A percentile compares a stretch with the other conserved stretches of the same genome.
Evolutionary conservation across 164 flowering plant species (phyloP).

Genomic region (Aristolochia californica): DNA sequence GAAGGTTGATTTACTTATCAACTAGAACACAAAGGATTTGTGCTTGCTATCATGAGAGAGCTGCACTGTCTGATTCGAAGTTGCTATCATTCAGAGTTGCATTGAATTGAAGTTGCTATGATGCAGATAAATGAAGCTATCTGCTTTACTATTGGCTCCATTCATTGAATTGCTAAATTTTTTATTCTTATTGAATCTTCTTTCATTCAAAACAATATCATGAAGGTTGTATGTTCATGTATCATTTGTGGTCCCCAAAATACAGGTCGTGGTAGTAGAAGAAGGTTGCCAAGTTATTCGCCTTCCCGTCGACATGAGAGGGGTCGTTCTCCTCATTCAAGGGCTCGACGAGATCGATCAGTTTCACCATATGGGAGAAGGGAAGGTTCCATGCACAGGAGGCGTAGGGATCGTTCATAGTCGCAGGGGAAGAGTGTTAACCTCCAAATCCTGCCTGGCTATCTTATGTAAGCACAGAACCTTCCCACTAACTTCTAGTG

Average conservation of each 20-base stretch:
- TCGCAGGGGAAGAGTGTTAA: constrained; percentile 5
- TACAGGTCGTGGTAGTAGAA: constrained; percentile 37
- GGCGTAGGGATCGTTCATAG: constrained; percentile 31
- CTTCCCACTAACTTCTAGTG: too few species aligned
- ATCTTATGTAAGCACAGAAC: too few species aligned
- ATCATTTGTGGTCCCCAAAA: too few species aligned
- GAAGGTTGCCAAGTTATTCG: constrained; percentile 40
- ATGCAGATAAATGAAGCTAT: neutral
- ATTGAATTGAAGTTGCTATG: neutral
- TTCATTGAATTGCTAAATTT: neutral
- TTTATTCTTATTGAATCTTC: neutral
- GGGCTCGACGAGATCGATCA: constrained; percentile 30
- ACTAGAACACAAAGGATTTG: too few species aligned
- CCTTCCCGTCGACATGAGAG: constrained; percentile 27
- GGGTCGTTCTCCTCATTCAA: constrained; percentile 21
- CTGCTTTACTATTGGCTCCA: neutral
- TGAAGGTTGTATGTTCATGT: neutral
- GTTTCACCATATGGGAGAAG: constrained; percentile 34
- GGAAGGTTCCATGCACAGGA: constrained; percentile 16
- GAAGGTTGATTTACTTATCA: too few species aligned
- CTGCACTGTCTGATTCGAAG: too few species aligned
- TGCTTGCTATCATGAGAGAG: too few species aligned
- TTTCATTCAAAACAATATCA: neutral
- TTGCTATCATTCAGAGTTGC: neutral
- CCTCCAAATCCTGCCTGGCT: too few species aligned